Percentiles rank a stretch among this genome's conserved stretches.
These are phyloP conservation scores for Coffea eugenioides DNA, from an alignment of 257 asterid species.

Conservation along the genomic window DNA sequence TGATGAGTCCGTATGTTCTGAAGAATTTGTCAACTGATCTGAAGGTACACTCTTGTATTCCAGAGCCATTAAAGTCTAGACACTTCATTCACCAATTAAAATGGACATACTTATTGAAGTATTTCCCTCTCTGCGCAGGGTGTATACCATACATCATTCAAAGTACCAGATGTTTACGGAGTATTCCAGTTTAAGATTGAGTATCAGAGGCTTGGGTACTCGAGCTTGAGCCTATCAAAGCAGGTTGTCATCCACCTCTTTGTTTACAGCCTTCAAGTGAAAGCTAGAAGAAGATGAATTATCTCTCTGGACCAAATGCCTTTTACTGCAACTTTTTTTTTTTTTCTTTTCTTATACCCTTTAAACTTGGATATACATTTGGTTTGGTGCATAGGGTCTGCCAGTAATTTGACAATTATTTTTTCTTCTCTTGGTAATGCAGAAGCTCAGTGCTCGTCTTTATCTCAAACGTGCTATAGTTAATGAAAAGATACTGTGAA, in stretches of 20 bases:
- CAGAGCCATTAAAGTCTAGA: background rate
- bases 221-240: slow-evolving; percentile 64
- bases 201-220: slow-evolving; percentile 72
- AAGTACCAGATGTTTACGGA: slow-evolving; percentile 92
- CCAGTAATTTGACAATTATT: no score
- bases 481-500: no score
- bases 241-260: slow-evolving; percentile 47
- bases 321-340: background rate
- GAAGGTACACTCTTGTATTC: slow-evolving; percentile 45
- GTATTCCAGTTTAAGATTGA: slow-evolving; percentile 91
- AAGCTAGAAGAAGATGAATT: background rate
- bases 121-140: slow-evolving; percentile 44
- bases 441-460: no score
- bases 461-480: no score
- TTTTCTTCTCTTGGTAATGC: no score
- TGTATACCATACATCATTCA: slow-evolving; percentile 61
- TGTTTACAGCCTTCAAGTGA: background rate
- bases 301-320: background rate
- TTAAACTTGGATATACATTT: background rate
- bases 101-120: background rate
- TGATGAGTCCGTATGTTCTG: slow-evolving; percentile 93
- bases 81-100: background rate
- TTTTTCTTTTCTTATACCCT: background rate
- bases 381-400: no score
- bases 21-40: slow-evolving; percentile 71